Evolutionary conservation across 805 yeast genomes (phyloP).

Genomic region (Saccharomycopsis sp.): DNA sequence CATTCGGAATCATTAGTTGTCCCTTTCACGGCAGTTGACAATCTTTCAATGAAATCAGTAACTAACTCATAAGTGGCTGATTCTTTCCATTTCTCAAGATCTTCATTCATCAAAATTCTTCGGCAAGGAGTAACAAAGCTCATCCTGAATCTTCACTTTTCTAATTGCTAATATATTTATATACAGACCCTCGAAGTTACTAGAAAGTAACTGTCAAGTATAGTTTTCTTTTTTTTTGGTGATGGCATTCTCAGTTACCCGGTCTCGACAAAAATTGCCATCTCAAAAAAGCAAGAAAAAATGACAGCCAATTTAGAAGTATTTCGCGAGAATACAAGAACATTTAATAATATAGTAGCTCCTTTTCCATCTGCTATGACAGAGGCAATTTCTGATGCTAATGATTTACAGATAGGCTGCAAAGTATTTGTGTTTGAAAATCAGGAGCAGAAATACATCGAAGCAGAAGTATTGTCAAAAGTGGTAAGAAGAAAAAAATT

Average conservation of each 20-base stretch:
- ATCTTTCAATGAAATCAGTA: slow-evolving; percentile 43
- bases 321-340: too few species aligned
- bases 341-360: too few species aligned
- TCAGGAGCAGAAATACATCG: slow-evolving; percentile 75
- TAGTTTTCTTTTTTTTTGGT: too few species aligned
- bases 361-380: too few species aligned
- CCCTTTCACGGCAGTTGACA: slow-evolving; percentile 64
- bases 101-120: slow-evolving; percentile 50
- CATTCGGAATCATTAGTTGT: slow-evolving; percentile 41
- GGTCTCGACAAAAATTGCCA: background rate
- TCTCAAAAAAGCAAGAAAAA: too few species aligned
- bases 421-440: slow-evolving; percentile 57
- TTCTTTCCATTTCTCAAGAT: slow-evolving; percentile 52
- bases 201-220: too few species aligned
- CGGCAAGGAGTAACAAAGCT: slow-evolving; percentile 29
- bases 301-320: too few species aligned
- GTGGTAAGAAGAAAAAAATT: slow-evolving; percentile 69
- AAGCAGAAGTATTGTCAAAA: slow-evolving; percentile 79
- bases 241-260: too few species aligned
- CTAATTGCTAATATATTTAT: too few species aligned
- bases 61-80: slow-evolving; percentile 46
- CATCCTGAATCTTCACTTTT: background rate
- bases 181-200: too few species aligned
- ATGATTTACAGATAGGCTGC: slow-evolving; percentile 66
- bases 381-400: slow-evolving; percentile 21